Percentiles rank a stretch among this genome's conserved stretches.
These are phyloP conservation scores for Lepidium africanum DNA, from an alignment of 345 rosid genomes.

Conservation along the genomic window DNA sequence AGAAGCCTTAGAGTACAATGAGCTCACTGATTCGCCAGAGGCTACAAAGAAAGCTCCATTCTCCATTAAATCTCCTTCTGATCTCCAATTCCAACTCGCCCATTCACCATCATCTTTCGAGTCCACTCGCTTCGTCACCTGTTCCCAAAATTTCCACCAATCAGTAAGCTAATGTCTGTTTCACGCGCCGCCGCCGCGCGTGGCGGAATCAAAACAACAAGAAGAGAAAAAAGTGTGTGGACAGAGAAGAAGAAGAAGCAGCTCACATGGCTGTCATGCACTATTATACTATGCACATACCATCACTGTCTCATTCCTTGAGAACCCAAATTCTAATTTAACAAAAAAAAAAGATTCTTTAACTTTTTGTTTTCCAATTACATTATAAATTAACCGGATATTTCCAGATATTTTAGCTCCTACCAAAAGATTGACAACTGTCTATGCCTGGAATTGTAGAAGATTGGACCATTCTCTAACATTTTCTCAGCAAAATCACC, in stretches of 20 bases:
- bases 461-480: not conserved
- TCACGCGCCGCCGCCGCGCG: constrained; percentile 13
- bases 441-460: constrained; percentile 20
- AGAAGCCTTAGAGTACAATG: constrained; percentile 52
- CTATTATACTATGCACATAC: not conserved
- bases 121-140: constrained; percentile 91
- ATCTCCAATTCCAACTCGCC: constrained; percentile 83
- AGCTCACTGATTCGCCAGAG: constrained; percentile 51
- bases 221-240: not conserved
- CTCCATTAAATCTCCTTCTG: constrained; percentile 70
- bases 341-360: constrained; percentile 3
- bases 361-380: not conserved
- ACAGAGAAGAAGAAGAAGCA: constrained; percentile 13
- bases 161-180: not conserved
- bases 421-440: constrained; percentile 8
- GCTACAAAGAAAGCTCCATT: constrained; percentile 89
- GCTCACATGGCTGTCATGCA: constrained; percentile 30
- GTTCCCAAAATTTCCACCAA: not conserved
- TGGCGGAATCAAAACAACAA: not conserved
- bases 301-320: constrained; percentile 21
- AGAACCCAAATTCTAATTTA: not conserved
- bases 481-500: not conserved
- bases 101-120: constrained; percentile 59
- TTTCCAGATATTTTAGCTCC: constrained; percentile 10
- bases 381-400: not conserved